phyloP scores from a whole-genome alignment of 352 stramenopile genomes.

The Paralagenidium karlingii region DNA sequence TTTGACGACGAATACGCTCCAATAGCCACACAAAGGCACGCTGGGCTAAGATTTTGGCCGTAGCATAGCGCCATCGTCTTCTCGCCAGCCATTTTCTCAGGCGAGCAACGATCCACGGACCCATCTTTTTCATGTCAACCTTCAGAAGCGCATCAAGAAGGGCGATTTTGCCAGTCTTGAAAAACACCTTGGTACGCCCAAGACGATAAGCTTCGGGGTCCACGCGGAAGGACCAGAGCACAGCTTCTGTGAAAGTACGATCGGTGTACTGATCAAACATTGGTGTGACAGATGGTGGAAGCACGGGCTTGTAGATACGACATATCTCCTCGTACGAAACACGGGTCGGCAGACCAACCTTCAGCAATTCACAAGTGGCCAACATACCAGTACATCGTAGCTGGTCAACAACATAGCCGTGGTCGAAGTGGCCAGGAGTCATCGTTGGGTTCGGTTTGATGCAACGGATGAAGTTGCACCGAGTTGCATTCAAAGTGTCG shows the following conservation, averaged over 20 bases:
- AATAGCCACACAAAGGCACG: slow-evolving; percentile 69
- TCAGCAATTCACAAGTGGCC: slow-evolving; percentile 85
- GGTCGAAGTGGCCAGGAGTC: slow-evolving; percentile 70
- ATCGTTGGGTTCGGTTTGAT: slow-evolving; percentile 87
- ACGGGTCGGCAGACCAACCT: slow-evolving; percentile 82
- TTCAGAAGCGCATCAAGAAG: slow-evolving; percentile 78
- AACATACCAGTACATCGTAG: slow-evolving; percentile 84
- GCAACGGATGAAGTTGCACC: slow-evolving; percentile 83
- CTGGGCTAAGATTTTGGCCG: slow-evolving; percentile 76
- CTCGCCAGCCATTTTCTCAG: slow-evolving; percentile 77
- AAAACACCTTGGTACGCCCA: slow-evolving; percentile 85
- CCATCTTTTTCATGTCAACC: slow-evolving; percentile 86
- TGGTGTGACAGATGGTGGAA: slow-evolving; percentile 55
- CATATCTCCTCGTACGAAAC: slow-evolving; percentile 85
- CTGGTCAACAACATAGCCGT: slow-evolving; percentile 82
- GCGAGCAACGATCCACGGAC: slow-evolving; percentile 71
- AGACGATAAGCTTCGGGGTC: slow-evolving; percentile 77
- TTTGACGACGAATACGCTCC: slow-evolving; percentile 58
- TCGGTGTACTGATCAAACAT: slow-evolving; percentile 79
- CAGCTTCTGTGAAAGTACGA: slow-evolving; percentile 75
- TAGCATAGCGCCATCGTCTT: slow-evolving; percentile 72
- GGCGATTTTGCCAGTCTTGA: slow-evolving; percentile 87
- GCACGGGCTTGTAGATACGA: slow-evolving; percentile 73
- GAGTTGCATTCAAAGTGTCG: slow-evolving; percentile 72
- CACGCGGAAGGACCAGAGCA: slow-evolving; percentile 86